Evolutionary conservation across 2,329 filamentous ascomycete species (phyloP).

Genomic region (Lachnellula occidentalis): DNA sequence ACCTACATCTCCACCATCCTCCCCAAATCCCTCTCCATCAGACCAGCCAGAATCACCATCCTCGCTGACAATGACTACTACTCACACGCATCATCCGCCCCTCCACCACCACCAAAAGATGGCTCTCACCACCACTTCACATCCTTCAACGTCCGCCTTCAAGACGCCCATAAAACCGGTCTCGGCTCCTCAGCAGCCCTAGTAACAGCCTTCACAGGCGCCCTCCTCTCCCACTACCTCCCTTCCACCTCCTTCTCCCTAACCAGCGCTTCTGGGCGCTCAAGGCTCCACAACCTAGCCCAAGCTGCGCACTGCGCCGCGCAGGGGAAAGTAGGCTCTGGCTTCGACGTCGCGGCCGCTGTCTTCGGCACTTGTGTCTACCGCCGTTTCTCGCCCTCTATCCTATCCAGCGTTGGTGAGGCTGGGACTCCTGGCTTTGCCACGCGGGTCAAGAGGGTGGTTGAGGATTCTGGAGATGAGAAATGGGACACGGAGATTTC

Average conservation of each 20-base stretch:
- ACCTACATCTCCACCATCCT: conserved; percentile 61
- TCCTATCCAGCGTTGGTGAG: conserved; percentile 64
- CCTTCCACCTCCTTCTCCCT: conserved; percentile 53
- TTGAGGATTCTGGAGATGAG: conserved; percentile 51
- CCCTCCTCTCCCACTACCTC: conserved; percentile 72
- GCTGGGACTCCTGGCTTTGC: conserved; percentile 63
- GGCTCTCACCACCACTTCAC: conserved; percentile 47
- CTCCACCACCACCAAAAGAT: conserved; percentile 43
- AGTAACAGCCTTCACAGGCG: conserved; percentile 78
- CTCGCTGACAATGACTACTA: conserved; percentile 97
- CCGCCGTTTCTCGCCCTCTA: conserved; percentile 78
- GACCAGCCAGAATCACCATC: conserved; percentile 72
- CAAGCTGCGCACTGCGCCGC: conserved; percentile 93
- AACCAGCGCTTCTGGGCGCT: conserved; percentile 45
- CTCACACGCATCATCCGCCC: conserved; percentile 52
- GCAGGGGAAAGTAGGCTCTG: conserved; percentile 92
- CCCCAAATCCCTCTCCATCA: conserved; percentile 43
- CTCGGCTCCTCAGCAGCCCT: conserved; percentile 91
- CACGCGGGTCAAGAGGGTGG: conserved; percentile 54
- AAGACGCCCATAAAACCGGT: conserved; percentile 86
- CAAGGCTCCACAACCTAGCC: conserved; percentile 80
- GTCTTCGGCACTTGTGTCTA: conserved; percentile 91
- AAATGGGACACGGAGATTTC: conserved; percentile 76
- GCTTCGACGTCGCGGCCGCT: conserved; percentile 90
- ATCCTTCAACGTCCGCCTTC: conserved; percentile 69